Evolutionary conservation across 1,139 yeast genomes (phyloP), one percentile per base, ranked within the genome.

Genomic region (Yamadazyma dushanensis): DNA sequence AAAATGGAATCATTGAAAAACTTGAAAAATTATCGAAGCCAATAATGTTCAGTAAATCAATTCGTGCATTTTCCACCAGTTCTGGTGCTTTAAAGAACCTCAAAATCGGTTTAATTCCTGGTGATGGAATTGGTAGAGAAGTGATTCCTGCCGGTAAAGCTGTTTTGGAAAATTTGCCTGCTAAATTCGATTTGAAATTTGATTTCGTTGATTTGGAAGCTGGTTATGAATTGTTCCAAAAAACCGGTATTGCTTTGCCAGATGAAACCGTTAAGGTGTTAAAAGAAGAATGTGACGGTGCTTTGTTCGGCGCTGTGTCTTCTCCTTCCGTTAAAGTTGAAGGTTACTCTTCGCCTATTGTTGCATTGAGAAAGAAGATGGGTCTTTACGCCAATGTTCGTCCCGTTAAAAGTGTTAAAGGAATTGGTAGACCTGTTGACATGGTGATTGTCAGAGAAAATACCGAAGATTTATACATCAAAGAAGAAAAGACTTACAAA

Each of bases 391-490:
- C 98, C 56, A 92, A 92, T 54, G 96, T 92, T 34, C 85, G 98
- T 63, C 98, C 98, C 5, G 97, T 92, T 47, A 90, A 90, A 69
- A 83, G 95, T 31, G 97, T 90, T 27, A 82, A 76, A 35, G 92
- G 92, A 35, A 74, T 79, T 38, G 81, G 81, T 39, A 81, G 90
- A 68, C 92, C 94, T 26, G 96, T 90, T 36, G 98, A 92, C 61
- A 83, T 92, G 86, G 96, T 94, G 32, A 92, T 92, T 60, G 98
- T 92, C 30, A 85, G 98, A 62, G 98, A 92, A 69, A 92, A 92
- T 72, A 92, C 98, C 41, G 98, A 92, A 69, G 98, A 92, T 64
- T 75, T 90, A 52, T 92, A 92, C 67, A 83, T 92, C 63, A 92
- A 92, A 71, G 95, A 90, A 60, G 98, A 92, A 67, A 80, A 70